These are phyloP conservation scores for Pseudonectria foliicola DNA, from an alignment of 2,329 filamentous ascomycete species.

Conservation along the genomic window DNA sequence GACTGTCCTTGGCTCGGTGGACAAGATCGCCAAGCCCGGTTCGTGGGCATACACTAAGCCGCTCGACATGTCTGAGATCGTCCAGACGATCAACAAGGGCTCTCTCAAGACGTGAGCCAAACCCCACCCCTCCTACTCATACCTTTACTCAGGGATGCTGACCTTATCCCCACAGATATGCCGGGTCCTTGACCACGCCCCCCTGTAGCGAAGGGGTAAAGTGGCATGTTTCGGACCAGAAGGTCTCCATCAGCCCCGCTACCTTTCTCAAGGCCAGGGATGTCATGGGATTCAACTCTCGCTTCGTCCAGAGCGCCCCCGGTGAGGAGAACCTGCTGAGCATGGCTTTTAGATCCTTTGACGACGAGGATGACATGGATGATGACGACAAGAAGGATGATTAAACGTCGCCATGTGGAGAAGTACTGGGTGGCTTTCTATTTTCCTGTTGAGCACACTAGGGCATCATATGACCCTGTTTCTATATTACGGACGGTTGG, in stretches of 20 bases:
- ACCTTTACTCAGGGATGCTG: background rate
- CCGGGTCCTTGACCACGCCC: conserved; percentile 55
- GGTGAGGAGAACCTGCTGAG: conserved; percentile 28
- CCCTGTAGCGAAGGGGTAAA: conserved; percentile 51
- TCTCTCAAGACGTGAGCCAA: conserved; percentile 22
- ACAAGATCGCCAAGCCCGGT: conserved; percentile 32
- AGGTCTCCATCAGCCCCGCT: conserved; percentile 38
- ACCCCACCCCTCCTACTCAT: background rate
- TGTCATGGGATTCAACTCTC: conserved; percentile 48
- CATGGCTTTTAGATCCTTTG: too few species aligned
- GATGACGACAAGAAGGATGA: too few species aligned
- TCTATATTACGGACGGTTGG: too few species aligned
- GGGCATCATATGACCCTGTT: too few species aligned
- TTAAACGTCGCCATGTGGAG: too few species aligned
- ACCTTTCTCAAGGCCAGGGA: conserved; percentile 45
- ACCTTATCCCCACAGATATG: conserved; percentile 30
- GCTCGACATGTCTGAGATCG: conserved; percentile 37
- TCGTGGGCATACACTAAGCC: conserved; percentile 25
- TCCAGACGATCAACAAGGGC: conserved; percentile 25
- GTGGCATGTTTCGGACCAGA: conserved; percentile 44
- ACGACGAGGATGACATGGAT: too few species aligned
- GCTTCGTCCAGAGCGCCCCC: conserved; percentile 45
- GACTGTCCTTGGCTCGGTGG: conserved; percentile 31
- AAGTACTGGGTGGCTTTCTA: too few species aligned
- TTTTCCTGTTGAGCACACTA: too few species aligned